Base-by-base conservation (phyloP, 2,329 filamentous ascomycete species). In the Pseudopithomyces chartarum region DNA sequence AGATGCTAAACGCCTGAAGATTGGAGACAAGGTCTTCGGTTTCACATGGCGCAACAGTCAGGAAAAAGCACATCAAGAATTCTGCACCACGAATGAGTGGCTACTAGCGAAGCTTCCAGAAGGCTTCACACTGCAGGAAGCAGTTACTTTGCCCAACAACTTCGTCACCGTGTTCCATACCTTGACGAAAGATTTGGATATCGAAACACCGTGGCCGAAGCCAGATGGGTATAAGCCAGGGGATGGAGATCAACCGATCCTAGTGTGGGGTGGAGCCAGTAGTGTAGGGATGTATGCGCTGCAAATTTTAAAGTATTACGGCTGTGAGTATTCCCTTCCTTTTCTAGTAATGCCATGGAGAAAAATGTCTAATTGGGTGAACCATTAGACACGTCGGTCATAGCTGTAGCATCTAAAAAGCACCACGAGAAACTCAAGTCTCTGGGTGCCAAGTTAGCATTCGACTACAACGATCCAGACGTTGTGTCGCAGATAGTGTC, bases 161-260 rank as follows among this genome's bases (percentile, higher is more conserved):
- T 73, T 74, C 26, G 81, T 88, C 29, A 87, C 85, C 0, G 84
- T 82, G 11, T 84, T 87, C 67, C 84, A 88, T 65, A 75, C 83
- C 5, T 67, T 84, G 2, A 78, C 76, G 1, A 70, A 70, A 1
- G 84, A 88, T 57, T 73, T 88, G 12, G 76, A 70, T 0, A 69
- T 89, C 19, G 78, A 79, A 32, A 76, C 85, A 0, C 84, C 85
- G 0, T 88, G 85, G 84, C 85, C 85, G 0, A 79, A 81, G 42
- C 81, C 82, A 0, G 67, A 73, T 15, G 69, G 60, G 12, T 83
- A 75, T 59, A 40, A 76, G 68, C 52, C 75, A 1, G 40, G 55
- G 8, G 23, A 64, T 42, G 75, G 74, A 0, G 69, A 71, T 23
- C 57, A 64, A 19, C 69, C 66, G 1, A 64, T 82, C 13, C 55